Base-by-base conservation (phyloP, 2,329 filamentous ascomycete genomes). In the Sclerotinia trifoliorum region DNA sequence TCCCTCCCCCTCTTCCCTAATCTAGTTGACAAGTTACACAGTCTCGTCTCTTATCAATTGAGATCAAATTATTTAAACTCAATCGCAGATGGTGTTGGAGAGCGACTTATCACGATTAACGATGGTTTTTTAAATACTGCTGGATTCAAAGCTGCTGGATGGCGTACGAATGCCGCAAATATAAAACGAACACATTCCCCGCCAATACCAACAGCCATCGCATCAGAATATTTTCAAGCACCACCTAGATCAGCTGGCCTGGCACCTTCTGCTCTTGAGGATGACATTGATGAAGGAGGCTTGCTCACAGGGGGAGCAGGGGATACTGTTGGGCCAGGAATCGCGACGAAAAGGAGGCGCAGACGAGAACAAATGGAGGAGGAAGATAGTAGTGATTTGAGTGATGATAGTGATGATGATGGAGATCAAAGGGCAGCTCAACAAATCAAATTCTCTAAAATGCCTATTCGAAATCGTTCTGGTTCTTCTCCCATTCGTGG, bases 361-460 rank as follows among this genome's bases (percentile, higher is more conserved):
- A 83, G 87, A 65, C 82, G 90, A 70, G 90, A 94, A 78, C 89
- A 92, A 78, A 86, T 92, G 81, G 77, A 79, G 61, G 90, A 93
- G 73, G 92, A 95, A 75, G 92, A 94, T 76, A 95, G 92, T 78
- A 94, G 91, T 75, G 92, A 94, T 74, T 81, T 94, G 66, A 93
- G 89, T 77, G 92, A 95, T 74, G 91, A 94, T 73, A 94, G 91
- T 74, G 92, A 95, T 63, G 90, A 94, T 32, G 90, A 93, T 65
- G 83, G 86, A 1, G 90, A 92, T 68, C 85, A 88, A 70, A 79
- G 90, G 66, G 90, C 91, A 56, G 90, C 90, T 2, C 92, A 96
- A 77, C 92, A 96, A 78, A 97, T 98, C 78, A 94, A 94, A 77
- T 99, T 99, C 79, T 88, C 91, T 61, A 98, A 98, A 80, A 94